A percentile compares a stretch with the other conserved stretches of the same genome.
phyloP scores from a whole-genome alignment of 208 protist genomes.

The Leishmania amazonensis region DNA sequence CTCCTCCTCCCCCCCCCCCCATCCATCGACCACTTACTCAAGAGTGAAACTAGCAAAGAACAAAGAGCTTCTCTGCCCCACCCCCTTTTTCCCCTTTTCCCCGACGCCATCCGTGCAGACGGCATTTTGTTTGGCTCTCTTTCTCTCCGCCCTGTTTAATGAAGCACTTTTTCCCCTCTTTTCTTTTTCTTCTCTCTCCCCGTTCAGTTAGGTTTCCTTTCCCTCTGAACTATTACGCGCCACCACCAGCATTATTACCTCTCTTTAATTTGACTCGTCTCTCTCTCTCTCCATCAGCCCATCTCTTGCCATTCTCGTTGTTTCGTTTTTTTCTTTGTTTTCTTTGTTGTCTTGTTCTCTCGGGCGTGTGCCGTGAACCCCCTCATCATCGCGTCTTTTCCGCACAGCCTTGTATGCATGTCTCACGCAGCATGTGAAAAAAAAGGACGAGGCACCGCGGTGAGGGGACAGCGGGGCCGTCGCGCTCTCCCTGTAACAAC shows the following conservation, averaged over 20 bases:
- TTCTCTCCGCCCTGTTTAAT: not conserved
- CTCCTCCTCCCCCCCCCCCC: too few relatives aligned
- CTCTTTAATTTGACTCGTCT: not conserved
- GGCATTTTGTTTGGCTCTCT: not conserved
- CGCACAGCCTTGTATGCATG: not conserved
- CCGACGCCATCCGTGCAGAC: not conserved
- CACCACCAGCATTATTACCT: not conserved
- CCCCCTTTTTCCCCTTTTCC: slow-evolving; percentile 1
- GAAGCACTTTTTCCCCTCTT: not conserved
- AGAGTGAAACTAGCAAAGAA: not conserved
- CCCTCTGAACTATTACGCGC: slow-evolving; percentile 1
- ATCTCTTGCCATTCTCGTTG: not conserved
- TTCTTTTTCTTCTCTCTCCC: not conserved
- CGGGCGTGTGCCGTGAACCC: not conserved
- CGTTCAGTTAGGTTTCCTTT: not conserved
- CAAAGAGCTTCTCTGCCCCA: not conserved
- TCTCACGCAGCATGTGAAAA: not conserved
- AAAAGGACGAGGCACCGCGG: not conserved
- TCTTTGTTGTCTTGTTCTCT: not conserved
- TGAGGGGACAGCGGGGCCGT: not conserved
- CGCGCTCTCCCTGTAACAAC: not conserved
- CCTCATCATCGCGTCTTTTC: too few relatives aligned
- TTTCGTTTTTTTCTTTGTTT: not conserved
- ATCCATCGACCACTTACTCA: not conserved
- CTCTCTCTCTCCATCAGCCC: not conserved